A percentile compares a stretch with the other conserved stretches of the same genome.
Conservation (phyloP, 2,329 filamentous ascomycete genomes). For the Arthroderma sp. region DNA sequence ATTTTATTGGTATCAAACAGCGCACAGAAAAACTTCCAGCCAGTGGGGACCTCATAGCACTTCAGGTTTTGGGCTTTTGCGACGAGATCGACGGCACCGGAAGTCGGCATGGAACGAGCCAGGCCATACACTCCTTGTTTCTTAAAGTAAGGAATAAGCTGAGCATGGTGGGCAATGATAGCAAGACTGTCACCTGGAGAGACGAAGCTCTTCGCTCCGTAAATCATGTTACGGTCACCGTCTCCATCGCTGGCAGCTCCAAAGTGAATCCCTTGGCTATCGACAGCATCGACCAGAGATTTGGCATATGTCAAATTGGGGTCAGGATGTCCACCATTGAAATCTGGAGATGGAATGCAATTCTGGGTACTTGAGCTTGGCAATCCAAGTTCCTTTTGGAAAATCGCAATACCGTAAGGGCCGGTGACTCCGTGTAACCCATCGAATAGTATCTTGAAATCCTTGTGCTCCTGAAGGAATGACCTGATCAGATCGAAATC, state of each 20-base stretch:
- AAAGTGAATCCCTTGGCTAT: conserved; percentile 84
- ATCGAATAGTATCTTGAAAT: conserved; percentile 97
- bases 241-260: conserved; percentile 94
- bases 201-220: conserved; percentile 90
- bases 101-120: conserved; percentile 95
- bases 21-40: conserved; percentile 99
- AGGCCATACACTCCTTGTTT: conserved; percentile 92
- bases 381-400: conserved; percentile 82
- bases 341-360: conserved; percentile 83
- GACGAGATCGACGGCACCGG: conserved; percentile 86
- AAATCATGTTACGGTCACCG: conserved; percentile 99
- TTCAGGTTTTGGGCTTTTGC: conserved; percentile 85
- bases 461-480: conserved; percentile 72
- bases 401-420: conserved; percentile 87
- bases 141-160: conserved; percentile 96
- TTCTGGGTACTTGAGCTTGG: conserved; percentile 70
- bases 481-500: conserved; percentile 92
- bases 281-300: conserved; percentile 83
- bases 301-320: conserved; percentile 96
- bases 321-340: conserved; percentile 93
- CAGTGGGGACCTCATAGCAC: conserved; percentile 93
- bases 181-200: conserved; percentile 94
- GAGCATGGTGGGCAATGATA: conserved; percentile 93
- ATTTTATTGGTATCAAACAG: conserved; percentile 90
- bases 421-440: conserved; percentile 90